Evolutionary conservation across 2,329 filamentous ascomycete genomes (phyloP).

Genomic region (Pyrenophora tritici-repentis): DNA sequence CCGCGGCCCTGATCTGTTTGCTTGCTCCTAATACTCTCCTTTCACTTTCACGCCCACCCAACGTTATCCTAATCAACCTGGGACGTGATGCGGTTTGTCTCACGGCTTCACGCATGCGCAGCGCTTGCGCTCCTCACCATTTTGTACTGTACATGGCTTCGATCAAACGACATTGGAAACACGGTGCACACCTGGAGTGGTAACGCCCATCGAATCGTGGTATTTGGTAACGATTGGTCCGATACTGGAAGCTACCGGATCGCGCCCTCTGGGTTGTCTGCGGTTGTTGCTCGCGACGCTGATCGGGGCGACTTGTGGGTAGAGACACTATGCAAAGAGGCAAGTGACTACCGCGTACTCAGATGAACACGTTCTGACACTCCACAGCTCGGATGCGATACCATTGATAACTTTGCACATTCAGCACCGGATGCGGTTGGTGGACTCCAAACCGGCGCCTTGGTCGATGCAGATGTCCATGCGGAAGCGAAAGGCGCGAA

Average conservation of each 20-base stretch:
- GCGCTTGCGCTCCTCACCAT: constrained; percentile 32
- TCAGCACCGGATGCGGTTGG: constrained; percentile 30
- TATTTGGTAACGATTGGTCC: constrained; percentile 49
- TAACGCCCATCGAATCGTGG: constrained; percentile 40
- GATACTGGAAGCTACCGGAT: constrained; percentile 45
- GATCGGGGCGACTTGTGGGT: constrained; percentile 43
- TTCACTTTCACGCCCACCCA: background rate
- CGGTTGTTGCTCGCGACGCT: constrained; percentile 31
- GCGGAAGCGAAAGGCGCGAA: constrained; percentile 29
- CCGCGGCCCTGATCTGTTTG: constrained; percentile 12
- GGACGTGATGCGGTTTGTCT: constrained; percentile 38
- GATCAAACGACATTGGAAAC: constrained; percentile 31
- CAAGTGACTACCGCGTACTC: constrained; percentile 27
- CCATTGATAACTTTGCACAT: constrained; percentile 46
- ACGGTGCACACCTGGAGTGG: constrained; percentile 38
- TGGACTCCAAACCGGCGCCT: constrained; percentile 29
- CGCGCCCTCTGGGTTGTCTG: constrained; percentile 32
- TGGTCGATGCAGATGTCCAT: constrained; percentile 40
- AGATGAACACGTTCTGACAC: constrained; percentile 25
- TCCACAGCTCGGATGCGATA: constrained; percentile 42
- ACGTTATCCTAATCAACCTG: background rate
- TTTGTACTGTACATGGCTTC: constrained; percentile 40
- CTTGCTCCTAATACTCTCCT: background rate
- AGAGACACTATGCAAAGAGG: constrained; percentile 45
- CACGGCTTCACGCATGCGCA: constrained; percentile 36